Evolutionary conservation across 768 basidiomycete species (phyloP), one percentile per base, ranked within the genome.

Genomic region (Mycena latifolia): DNA sequence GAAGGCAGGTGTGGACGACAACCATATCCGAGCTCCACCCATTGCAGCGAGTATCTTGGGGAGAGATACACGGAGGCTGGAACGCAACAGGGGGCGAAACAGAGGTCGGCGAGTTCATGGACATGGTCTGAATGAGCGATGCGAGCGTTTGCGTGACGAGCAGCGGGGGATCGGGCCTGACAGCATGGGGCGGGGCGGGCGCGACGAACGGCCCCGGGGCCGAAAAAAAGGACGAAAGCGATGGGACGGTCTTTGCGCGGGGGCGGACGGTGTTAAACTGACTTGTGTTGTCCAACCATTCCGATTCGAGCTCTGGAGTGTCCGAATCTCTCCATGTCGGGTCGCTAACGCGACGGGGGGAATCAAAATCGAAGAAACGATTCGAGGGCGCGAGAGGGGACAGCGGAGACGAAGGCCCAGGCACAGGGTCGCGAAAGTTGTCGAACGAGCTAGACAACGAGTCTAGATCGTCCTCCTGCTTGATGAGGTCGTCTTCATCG

Each of bases 1-100:
- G 89, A 67, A 85, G 81, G 69, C 88, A 88, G 52, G 91, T 90
- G 74, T 83, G 85, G 37, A 92, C 87, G 3, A 91, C 84, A 35
- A 89, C 83, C 20, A 78, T 74, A 41, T 82, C 80, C 33, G 75
- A 60, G 55, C 72, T 71, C 59, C 71, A 67, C 35, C 73, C 75
- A 54, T 77, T 68, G 63, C 76, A 77, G 43, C 77, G 78, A 55
- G 79, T 83, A 52, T 82, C 78, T 55, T 76, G 75, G n/a, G 81
- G 79, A 22, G 82, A 82, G 25, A 84, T 74, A 71, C 81, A 81
- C 4, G 77, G 69, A 3, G 78, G 69, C 18, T 76, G 70, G 15
- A 74, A 35, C 41, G 14, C 5, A 20, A 7, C 6, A 12, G 20
- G 41, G 18, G 41, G 41, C 7, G 41, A 20, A 46, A 75, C 61